Evolutionary conservation across 768 basidiomycete species (phyloP).

Genomic region (Exidia glandulosa): DNA sequence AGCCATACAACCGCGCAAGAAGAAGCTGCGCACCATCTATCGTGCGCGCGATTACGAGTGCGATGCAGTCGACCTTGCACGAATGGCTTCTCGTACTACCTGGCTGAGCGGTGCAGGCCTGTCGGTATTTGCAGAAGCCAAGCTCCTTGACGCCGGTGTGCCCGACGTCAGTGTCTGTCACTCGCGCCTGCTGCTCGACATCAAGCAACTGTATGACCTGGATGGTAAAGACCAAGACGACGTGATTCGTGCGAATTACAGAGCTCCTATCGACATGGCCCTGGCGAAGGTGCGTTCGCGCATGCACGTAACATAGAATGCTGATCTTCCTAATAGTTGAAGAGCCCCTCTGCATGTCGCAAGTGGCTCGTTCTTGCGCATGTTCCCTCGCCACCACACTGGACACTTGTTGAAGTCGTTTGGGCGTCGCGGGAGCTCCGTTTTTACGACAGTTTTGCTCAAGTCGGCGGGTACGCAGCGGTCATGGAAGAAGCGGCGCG

Average conservation of each 20-base stretch:
- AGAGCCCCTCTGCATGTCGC: neutral
- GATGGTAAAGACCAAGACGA: too few relatives aligned
- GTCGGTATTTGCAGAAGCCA: neutral
- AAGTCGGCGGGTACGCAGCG: neutral
- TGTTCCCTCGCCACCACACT: neutral
- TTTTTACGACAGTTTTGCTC: neutral
- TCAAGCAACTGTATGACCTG: neutral
- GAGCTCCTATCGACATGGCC: neutral
- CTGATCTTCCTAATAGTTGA: neutral
- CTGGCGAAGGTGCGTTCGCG: neutral
- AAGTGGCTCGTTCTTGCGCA: neutral
- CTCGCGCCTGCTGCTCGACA: neutral
- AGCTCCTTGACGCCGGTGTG: neutral
- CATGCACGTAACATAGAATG: neutral
- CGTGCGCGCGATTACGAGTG: neutral
- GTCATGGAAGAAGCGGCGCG: neutral
- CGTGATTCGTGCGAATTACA: too few relatives aligned
- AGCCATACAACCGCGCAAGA: neutral
- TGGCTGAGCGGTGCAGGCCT: neutral
- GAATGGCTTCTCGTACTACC: neutral
- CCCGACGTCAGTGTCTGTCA: neutral
- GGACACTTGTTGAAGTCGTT: neutral
- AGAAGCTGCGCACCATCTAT: neutral
- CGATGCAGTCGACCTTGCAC: neutral
- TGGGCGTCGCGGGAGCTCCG: neutral